Conservation (phyloP, 2,329 filamentous ascomycete species). For the Pseudocercospora ulei region DNA sequence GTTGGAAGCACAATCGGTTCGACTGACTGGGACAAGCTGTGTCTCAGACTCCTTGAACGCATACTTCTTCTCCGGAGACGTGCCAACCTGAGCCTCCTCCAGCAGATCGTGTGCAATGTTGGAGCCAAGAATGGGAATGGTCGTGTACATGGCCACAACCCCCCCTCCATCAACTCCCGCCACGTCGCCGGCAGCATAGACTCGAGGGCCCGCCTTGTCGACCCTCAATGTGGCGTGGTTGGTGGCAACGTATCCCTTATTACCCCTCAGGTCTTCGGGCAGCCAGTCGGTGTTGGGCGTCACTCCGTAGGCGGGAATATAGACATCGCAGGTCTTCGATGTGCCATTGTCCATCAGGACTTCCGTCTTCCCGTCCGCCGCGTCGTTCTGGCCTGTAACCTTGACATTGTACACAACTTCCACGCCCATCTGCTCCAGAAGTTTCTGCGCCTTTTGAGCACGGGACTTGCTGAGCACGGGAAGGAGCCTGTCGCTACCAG, state of each 20-base stretch:
- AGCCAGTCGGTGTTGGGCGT: slow-evolving; percentile 47
- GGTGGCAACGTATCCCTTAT: slow-evolving; percentile 43
- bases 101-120: slow-evolving; percentile 44
- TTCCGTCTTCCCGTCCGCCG: slow-evolving; percentile 38
- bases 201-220: slow-evolving; percentile 38
- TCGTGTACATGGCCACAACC: slow-evolving; percentile 36
- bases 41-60: slow-evolving; percentile 30
- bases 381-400: slow-evolving; percentile 22
- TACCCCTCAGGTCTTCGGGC: slow-evolving; percentile 39
- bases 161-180: slow-evolving; percentile 38
- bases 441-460: slow-evolving; percentile 38
- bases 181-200: slow-evolving; percentile 45
- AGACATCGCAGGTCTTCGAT: slow-evolving; percentile 43
- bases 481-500: slow-evolving; percentile 37
- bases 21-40: slow-evolving; percentile 24
- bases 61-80: slow-evolving; percentile 27
- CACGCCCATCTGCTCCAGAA: slow-evolving; percentile 43
- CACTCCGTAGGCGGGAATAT: slow-evolving; percentile 46
- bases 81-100: slow-evolving; percentile 25
- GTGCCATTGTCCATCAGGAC: slow-evolving; percentile 42
- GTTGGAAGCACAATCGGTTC: background rate
- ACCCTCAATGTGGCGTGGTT: slow-evolving; percentile 42
- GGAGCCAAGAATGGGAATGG: slow-evolving; percentile 36
- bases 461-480: slow-evolving; percentile 37
- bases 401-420: slow-evolving; percentile 29